Evolutionary conservation across 768 basidiomycete species (phyloP).

Genomic region (Panaeolus papilionaceus): DNA sequence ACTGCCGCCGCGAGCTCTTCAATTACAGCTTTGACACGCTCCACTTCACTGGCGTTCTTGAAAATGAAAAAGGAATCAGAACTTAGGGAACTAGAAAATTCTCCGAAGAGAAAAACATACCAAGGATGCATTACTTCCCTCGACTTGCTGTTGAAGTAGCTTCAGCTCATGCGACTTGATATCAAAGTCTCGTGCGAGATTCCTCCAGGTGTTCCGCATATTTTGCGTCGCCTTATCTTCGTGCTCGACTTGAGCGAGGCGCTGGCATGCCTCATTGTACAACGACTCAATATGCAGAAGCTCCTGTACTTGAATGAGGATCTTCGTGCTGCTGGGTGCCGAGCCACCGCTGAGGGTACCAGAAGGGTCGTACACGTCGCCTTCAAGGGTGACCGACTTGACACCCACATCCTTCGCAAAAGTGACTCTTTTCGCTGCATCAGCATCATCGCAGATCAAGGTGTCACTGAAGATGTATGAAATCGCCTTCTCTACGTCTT

Average conservation of each 20-base stretch:
- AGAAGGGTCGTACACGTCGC: slow-evolving; percentile 96
- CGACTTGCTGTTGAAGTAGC: slow-evolving; percentile 83
- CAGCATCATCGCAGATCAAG: slow-evolving; percentile 88
- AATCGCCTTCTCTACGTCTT: slow-evolving; percentile 88
- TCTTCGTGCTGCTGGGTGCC: slow-evolving; percentile 75
- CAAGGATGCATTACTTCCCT: slow-evolving; percentile 87
- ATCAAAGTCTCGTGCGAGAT: slow-evolving; percentile 71
- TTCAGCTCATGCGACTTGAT: slow-evolving; percentile 89
- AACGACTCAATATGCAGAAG: slow-evolving; percentile 70
- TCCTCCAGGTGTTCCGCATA: slow-evolving; percentile 67
- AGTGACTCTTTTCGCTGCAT: slow-evolving; percentile 86
- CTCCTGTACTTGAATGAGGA: slow-evolving; percentile 85
- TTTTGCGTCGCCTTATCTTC: slow-evolving; percentile 60
- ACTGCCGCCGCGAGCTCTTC: slow-evolving; percentile 61
- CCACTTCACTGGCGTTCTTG: slow-evolving; percentile 84
- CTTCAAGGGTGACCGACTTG: slow-evolving; percentile 90
- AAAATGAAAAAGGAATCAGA: slow-evolving; percentile 9
- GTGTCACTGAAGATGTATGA: slow-evolving; percentile 93
- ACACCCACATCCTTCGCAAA: slow-evolving; percentile 73
- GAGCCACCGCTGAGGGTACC: slow-evolving; percentile 94
- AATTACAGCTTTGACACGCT: slow-evolving; percentile 70
- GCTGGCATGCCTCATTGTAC: slow-evolving; percentile 53
- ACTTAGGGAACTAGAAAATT: not conserved
- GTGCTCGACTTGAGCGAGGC: slow-evolving; percentile 57
- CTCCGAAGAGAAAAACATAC: slow-evolving; percentile 50